Base-by-base conservation (phyloP, 1,139 yeast genomes). In the Wickerhamomyces sp. region DNA sequence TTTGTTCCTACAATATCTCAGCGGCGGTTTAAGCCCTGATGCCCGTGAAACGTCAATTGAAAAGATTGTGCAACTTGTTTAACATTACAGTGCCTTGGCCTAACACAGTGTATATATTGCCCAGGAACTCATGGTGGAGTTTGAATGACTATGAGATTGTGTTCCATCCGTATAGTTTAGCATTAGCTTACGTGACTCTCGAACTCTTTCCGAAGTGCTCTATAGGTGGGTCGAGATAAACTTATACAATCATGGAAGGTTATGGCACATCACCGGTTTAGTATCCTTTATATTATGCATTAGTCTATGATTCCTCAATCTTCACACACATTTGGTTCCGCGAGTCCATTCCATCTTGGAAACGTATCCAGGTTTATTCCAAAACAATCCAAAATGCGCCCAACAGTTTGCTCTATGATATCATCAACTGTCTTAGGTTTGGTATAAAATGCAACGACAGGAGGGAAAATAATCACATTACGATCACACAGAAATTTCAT, bases 1-100 rank as follows among this genome's bases (percentile, higher is more conserved):
- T 31, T 67, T 81, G 46, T 73, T 81, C 48, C 66, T 79, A 49
- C 81, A 75, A 58, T 83, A 83, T 57, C 63, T 81, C 54, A 76
- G 81, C 54, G 84, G 81, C 3, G 71, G 69, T 11, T 68, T 81
- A 55, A 72, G 79, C 54, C 67, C 62, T 40, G 56, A 57, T 30
- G 62, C 73, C 1, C 67, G 61, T 44, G 63, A 64, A 7, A 57
- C 62, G 1, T 60, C 64, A 10, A 58, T 58, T n/a, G 55, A 60
- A 10, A 59, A 53, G 41, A 57, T 68, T 15, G 56, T 63, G 5
- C 52, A 56, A 30, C 48, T 64, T 30, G 64, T 62, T 10, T 64
- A 46, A 49, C 23, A 18, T 18, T 18, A 18, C 23, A 4, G 23
- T 18, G 23, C 5, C 23, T 4, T 18, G 23, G 3, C 23, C 23